Conservation (phyloP, 208 protist species). For the Endotrypanum monterogeii region DNA sequence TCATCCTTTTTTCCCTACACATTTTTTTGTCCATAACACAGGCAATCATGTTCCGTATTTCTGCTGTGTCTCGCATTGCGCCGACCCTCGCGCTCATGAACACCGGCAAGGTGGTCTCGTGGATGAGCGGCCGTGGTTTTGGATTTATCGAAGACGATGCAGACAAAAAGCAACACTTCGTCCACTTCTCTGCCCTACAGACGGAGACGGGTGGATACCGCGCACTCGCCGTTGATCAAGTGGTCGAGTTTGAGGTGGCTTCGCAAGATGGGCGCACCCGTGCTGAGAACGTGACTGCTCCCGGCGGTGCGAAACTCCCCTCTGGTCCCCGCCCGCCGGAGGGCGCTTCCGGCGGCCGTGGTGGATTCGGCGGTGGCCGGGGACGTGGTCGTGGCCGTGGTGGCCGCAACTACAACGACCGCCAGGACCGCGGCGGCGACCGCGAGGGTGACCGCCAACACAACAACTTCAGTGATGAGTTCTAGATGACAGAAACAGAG, state of each 20-base stretch:
- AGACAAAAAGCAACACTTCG: conserved; percentile 93
- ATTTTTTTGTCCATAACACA: not conserved
- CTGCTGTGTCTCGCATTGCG: conserved; percentile 50
- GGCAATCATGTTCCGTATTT: conserved; percentile 68
- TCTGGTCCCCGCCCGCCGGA: conserved; percentile 79
- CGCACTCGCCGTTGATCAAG: conserved; percentile 82
- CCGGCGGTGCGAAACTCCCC: conserved; percentile 81
- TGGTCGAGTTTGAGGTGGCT: conserved; percentile 91
- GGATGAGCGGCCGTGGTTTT: conserved; percentile 89
- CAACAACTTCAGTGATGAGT: conserved; percentile 86
- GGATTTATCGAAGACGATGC: conserved; percentile 91
- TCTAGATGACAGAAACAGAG: conserved; percentile 35
- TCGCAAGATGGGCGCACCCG: conserved; percentile 87
- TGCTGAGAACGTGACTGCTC: conserved; percentile 86
- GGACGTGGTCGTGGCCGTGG: conserved; percentile 38
- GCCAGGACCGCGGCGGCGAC: conserved; percentile 40
- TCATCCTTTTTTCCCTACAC: not conserved
- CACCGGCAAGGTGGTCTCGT: conserved; percentile 88
- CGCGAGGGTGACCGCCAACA: conserved; percentile 40
- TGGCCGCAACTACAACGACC: conserved; percentile 40
- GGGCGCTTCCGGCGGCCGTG: conserved; percentile 37
- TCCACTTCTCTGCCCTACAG: conserved; percentile 91
- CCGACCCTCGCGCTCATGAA: conserved; percentile 74
- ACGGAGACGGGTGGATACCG: conserved; percentile 89
- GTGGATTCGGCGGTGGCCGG: conserved; percentile 45